Evolutionary conservation across 345 rosid species (phyloP).

Genomic region (Carallia brachiata): DNA sequence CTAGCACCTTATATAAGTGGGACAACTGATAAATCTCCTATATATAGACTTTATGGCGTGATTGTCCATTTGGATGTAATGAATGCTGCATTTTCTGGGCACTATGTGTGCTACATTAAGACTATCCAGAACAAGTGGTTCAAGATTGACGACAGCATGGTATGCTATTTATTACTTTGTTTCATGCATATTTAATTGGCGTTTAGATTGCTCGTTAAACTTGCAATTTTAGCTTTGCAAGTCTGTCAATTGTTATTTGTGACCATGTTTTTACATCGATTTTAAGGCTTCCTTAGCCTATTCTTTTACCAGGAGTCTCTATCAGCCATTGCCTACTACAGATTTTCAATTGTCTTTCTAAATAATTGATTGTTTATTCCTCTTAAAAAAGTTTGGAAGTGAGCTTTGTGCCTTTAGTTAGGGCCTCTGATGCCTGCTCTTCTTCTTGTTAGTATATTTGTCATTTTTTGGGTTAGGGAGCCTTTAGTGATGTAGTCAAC

Average conservation of each 20-base stretch:
- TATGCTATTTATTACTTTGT: slow-evolving; percentile 32
- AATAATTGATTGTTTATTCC: not conserved
- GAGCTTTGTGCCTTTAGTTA: not conserved
- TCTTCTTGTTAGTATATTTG: too few relatives aligned
- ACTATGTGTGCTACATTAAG: too few relatives aligned
- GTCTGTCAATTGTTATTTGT: too few relatives aligned
- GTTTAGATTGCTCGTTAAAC: too few relatives aligned
- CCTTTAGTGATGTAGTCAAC: too few relatives aligned
- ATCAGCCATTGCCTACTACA: not conserved
- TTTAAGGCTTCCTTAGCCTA: not conserved
- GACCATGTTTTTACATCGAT: not conserved
- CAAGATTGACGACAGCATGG: slow-evolving; percentile 87
- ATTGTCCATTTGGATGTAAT: slow-evolving; percentile 31
- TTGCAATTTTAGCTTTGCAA: too few relatives aligned
- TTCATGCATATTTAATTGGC: too few relatives aligned
- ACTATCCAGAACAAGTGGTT: slow-evolving; percentile 80
- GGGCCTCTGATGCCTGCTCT: too few relatives aligned
- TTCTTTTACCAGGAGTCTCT: not conserved
- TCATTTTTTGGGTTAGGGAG: too few relatives aligned
- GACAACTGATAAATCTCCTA: slow-evolving; percentile 73
- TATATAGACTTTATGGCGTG: slow-evolving; percentile 74
- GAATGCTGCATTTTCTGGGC: too few relatives aligned
- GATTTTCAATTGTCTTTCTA: too few relatives aligned
- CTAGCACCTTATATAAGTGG: slow-evolving; percentile 90
- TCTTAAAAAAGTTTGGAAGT: not conserved